phyloP scores from a whole-genome alignment of 192 early-diverging fungal species.

The Mortierella hygrophila region DNA sequence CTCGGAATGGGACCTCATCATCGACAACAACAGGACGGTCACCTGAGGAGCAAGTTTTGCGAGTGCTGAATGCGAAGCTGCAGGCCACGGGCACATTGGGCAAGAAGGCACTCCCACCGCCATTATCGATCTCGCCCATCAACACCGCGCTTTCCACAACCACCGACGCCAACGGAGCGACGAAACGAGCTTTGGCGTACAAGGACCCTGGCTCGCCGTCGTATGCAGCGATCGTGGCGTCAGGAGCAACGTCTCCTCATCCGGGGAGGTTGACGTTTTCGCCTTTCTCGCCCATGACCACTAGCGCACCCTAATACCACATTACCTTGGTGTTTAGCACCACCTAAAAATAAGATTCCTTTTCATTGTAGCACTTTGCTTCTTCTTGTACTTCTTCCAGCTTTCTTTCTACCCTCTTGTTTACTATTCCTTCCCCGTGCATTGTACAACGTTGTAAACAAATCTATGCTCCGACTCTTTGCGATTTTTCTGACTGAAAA shows the following conservation, averaged over 20 bases:
- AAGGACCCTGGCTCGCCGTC: constrained; percentile 38
- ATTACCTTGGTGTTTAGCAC: background rate
- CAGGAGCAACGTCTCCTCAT: constrained; percentile 33
- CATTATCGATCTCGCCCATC: background rate
- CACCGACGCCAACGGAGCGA: background rate
- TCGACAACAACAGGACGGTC: constrained; percentile 21
- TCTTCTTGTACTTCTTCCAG: background rate
- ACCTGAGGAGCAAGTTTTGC: constrained; percentile 38
- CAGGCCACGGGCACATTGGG: background rate
- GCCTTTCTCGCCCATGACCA: background rate
- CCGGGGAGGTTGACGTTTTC: constrained; percentile 16
- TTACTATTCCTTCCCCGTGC: no score
- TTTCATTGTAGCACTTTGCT: background rate
- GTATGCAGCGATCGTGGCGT: constrained; percentile 46
- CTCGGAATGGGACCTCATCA: background rate
- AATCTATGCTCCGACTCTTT: no score
- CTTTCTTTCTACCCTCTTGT: background rate
- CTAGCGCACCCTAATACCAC: constrained; percentile 5
- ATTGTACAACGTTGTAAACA: no score
- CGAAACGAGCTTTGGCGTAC: background rate
- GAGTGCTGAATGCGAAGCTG: constrained; percentile 47
- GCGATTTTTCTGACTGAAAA: no score
- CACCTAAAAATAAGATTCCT: background rate
- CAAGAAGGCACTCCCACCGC: constrained; percentile 12
- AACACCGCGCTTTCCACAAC: background rate